Base-by-base conservation (phyloP, 805 yeast species). In the Lipomyces spencermartinsiae region DNA sequence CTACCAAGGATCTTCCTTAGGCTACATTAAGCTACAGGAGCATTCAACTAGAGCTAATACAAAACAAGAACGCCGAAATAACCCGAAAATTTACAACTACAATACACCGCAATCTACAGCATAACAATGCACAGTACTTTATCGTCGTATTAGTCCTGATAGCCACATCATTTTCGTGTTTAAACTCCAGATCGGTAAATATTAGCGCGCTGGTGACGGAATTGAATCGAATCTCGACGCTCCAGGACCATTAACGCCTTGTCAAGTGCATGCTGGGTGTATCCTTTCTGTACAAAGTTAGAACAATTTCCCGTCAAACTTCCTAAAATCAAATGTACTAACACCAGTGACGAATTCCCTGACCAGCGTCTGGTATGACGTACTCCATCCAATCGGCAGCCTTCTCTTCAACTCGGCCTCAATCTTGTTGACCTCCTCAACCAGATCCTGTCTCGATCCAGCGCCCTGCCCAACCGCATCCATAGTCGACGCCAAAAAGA, bases 401-500 rank as follows among this genome's bases (percentile, higher is more conserved):
- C 98, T 87, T 79, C 95, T 88, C 78, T 92, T 88, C 73, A 95
- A 84, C 77, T 92, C 97, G 60, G 85, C 87, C 76, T 93, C 97
- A 64, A 95, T 91, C 74, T 83, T 84, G 71, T 86, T 85, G 58
- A 94, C 92, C 75, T 93, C 95, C 51, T 85, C 85, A 59, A 87
- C 84, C 4, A 85, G 81, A 73, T 82, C 83, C 16, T 66, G 68
- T 7, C 74, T 58, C 14, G 72, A 69, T 55, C 84, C 85, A 57
- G 85, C 85, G 51, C 88, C 89, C 76, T 87, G 89, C 59, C 84
- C 86, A 10, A 92, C 94, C 0, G 99, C 99, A 76, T 93, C 93
- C 96, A 95, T 93, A 0, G 99, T 95, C 1, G 99, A 95, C 0
- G 99, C 98, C 69, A 91, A 91, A 80, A 95, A 95, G 70, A 95